phyloP scores from a whole-genome alignment of 176 grass and related monocot species.

The Aegilops sharonensis region DNA sequence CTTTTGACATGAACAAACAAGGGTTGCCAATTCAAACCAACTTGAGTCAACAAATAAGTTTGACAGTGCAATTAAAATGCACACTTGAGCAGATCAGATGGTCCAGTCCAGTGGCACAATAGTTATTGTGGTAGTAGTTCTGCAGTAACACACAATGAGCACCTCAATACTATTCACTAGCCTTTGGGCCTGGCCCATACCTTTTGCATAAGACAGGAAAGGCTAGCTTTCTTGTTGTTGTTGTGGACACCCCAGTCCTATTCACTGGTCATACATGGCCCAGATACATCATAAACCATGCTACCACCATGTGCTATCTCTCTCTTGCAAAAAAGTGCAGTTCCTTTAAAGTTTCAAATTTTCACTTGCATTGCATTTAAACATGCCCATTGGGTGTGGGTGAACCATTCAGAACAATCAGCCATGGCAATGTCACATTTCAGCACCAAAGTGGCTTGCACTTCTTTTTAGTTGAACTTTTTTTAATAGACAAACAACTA shows the following conservation, averaged over 20 bases:
- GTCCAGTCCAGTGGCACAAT: neutral
- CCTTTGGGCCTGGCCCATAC: slow-evolving; percentile 19
- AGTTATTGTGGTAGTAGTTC: neutral
- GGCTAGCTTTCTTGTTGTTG: slow-evolving; percentile 5
- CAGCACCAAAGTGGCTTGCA: too few relatives aligned
- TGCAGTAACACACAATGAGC: neutral
- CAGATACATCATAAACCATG: slow-evolving; percentile 10
- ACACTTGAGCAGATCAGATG: neutral
- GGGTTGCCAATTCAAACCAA: neutral
- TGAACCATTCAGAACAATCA: neutral
- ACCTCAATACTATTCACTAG: neutral
- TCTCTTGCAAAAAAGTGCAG: slow-evolving; percentile 2
- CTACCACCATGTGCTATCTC: slow-evolving; percentile 19
- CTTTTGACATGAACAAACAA: too few relatives aligned
- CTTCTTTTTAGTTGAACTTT: too few relatives aligned
- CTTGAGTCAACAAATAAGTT: neutral
- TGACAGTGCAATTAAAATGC: neutral
- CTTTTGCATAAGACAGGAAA: slow-evolving; percentile 16
- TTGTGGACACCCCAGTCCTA: slow-evolving; percentile 26
- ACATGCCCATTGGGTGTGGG: neutral
- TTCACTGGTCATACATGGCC: slow-evolving; percentile 26
- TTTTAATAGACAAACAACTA: too few relatives aligned
- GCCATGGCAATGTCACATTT: neutral
- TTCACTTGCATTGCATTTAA: neutral
- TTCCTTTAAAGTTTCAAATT: slow-evolving; percentile 33